Evolutionary conservation across 1,139 yeast species (phyloP), one percentile per base, ranked within the genome.

Genomic region (Scheffersomyces cryptocercus): DNA sequence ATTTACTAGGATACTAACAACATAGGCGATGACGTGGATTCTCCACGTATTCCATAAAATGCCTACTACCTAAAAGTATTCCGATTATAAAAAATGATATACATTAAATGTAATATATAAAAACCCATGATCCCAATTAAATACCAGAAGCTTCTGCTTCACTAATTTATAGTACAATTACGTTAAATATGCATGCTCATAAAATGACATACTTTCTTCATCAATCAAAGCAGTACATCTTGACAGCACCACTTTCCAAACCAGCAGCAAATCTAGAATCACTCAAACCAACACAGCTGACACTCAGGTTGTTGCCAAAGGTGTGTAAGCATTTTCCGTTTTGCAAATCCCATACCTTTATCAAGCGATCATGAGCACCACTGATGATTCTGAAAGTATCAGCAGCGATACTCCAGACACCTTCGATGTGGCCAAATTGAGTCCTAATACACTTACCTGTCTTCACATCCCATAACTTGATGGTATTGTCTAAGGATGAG

Each of bases 401-500:
- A 0, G 97, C 95, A 13, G 93, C 89, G 47, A 93, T 86, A 35
- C 93, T 88, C 97, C 98, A 91, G 14, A 93, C 96, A 14, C 98
- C 98, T 65, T 93, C 98, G 43, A 91, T 89, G 59, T 93, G 99
- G 5, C 99, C 99, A 67, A 91, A 91, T 62, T 93, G 91, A 0
- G 99, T 91, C 45, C 97, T 76, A 14, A 89, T 81, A 59, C 98
- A 91, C 62, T 82, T 81, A 3, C 97, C 97, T 0, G 95, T 81
- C 49, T 75, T 74, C 30, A 90, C 85, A 55, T 90, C 95, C 98
- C 98, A 93, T 39, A 93, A 67, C 62, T 91, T 90, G 60, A 93
- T 89, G 11, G 98, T 91, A 63, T 90, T 91, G 64, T 93, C 99
- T 43, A 93, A 71, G 0, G 97, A 89, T 7, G 95, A 89, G 0